Evolutionary conservation across 2,329 filamentous ascomycete genomes (phyloP).

Genomic region (Aspergillus aculeatinus): DNA sequence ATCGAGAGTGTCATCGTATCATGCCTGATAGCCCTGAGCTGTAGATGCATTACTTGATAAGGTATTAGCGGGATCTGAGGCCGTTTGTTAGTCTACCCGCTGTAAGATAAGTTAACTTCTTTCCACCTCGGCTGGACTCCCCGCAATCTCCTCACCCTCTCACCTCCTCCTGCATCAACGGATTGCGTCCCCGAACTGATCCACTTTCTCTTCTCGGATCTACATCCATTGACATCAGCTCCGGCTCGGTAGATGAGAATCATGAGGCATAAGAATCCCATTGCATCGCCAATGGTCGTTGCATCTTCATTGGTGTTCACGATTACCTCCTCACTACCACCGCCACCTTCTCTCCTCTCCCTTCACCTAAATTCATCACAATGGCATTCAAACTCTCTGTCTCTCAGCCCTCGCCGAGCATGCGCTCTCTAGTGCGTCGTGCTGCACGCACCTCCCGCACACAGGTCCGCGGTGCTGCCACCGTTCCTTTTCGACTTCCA

Average conservation of each 20-base stretch:
- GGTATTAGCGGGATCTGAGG: background rate
- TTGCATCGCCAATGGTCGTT: background rate
- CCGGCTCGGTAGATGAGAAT: background rate
- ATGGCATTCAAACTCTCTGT: constrained; percentile 5
- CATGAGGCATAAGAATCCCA: background rate
- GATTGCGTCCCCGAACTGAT: background rate
- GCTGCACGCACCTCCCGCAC: constrained; percentile 7
- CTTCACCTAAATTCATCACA: background rate
- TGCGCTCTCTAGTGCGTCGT: constrained; percentile 13
- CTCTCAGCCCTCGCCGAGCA: constrained; percentile 1
- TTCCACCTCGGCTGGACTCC: background rate
- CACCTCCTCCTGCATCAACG: background rate
- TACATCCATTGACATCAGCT: background rate
- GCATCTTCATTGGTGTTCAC: background rate
- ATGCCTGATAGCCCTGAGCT: too few relatives aligned
- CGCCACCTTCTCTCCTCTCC: background rate
- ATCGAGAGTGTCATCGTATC: too few relatives aligned
- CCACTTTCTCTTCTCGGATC: background rate
- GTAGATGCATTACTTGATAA: background rate
- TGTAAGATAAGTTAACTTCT: too few relatives aligned
- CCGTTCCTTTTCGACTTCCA: constrained; percentile 32
- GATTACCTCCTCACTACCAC: background rate
- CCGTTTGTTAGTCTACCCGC: background rate
- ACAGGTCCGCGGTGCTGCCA: constrained; percentile 24
- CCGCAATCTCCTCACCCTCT: background rate